Conservation (phyloP, 2,329 filamentous ascomycete genomes). For the Botrytis byssoidea region DNA sequence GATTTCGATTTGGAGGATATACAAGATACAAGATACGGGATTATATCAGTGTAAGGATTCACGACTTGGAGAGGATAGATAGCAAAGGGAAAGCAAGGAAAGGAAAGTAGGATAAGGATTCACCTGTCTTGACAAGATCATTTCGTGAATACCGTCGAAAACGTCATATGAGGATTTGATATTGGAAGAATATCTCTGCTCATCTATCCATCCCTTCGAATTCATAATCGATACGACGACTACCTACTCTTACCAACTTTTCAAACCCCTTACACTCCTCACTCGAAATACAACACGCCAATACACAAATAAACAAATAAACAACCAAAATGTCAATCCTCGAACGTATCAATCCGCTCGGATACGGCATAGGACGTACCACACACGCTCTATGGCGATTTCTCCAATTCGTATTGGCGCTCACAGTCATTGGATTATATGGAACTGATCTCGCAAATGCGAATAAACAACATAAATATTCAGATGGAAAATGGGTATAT, state of each 20-base stretch:
- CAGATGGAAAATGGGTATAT: slow-evolving; percentile 69
- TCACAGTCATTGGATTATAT: slow-evolving; percentile 78
- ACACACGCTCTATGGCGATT: slow-evolving; percentile 64
- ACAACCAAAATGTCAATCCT: neutral
- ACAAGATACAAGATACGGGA: neutral
- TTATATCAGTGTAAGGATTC: neutral
- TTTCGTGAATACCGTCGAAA: neutral
- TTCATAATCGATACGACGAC: neutral
- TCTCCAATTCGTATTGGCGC: slow-evolving; percentile 71
- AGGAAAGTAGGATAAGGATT: neutral
- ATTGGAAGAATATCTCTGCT: neutral
- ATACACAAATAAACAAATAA: neutral
- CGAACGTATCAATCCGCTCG: slow-evolving; percentile 8
- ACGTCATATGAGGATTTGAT: neutral
- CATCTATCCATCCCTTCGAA: neutral
- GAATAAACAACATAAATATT: slow-evolving; percentile 48
- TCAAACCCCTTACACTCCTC: neutral
- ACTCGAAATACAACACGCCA: neutral
- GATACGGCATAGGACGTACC: neutral
- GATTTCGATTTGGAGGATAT: neutral
- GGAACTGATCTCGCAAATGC: slow-evolving; percentile 63
- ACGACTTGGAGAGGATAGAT: neutral
- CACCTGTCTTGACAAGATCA: neutral
- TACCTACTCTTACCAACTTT: neutral
- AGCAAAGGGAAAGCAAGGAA: neutral